Evolutionary conservation across 768 basidiomycete genomes (phyloP).

Genomic region (Lentinula raphanica): DNA sequence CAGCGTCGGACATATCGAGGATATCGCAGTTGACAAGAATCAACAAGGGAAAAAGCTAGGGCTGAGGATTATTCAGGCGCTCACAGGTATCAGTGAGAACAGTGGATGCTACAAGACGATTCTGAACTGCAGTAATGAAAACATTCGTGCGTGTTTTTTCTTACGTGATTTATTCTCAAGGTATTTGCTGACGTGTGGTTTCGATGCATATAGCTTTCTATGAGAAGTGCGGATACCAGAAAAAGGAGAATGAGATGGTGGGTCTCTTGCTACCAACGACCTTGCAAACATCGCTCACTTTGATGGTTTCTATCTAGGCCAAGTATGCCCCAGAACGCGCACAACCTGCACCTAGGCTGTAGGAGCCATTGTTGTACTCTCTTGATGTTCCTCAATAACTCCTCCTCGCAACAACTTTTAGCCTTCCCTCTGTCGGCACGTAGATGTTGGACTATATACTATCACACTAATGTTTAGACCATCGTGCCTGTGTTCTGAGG

Average conservation of each 20-base stretch:
- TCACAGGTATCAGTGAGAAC: slow-evolving; percentile 78
- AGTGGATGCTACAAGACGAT: slow-evolving; percentile 94
- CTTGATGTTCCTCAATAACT: background rate
- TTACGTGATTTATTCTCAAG: background rate
- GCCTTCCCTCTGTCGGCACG: background rate
- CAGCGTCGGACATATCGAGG: slow-evolving; percentile 92
- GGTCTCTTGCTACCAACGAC: slow-evolving; percentile 13
- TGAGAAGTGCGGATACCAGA: slow-evolving; percentile 88
- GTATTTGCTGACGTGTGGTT: slow-evolving; percentile 4
- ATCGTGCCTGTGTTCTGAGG: too few relatives aligned
- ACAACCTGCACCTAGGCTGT: background rate
- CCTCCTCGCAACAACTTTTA: background rate
- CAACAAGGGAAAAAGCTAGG: slow-evolving; percentile 94
- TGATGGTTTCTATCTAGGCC: slow-evolving; percentile 37
- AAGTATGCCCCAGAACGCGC: slow-evolving; percentile 51
- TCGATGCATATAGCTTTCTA: slow-evolving; percentile 70
- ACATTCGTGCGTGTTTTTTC: slow-evolving; percentile 71
- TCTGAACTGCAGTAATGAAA: slow-evolving; percentile 86
- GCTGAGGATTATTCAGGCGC: slow-evolving; percentile 76
- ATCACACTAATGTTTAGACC: background rate
- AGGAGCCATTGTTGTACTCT: background rate
- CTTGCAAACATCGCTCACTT: background rate
- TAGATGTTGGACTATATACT: background rate
- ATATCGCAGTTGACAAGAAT: slow-evolving; percentile 86
- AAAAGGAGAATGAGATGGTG: slow-evolving; percentile 95